Evolutionary conservation across 306 rosid genomes (phyloP).

Genomic region (Cicer pinnatifidum): DNA sequence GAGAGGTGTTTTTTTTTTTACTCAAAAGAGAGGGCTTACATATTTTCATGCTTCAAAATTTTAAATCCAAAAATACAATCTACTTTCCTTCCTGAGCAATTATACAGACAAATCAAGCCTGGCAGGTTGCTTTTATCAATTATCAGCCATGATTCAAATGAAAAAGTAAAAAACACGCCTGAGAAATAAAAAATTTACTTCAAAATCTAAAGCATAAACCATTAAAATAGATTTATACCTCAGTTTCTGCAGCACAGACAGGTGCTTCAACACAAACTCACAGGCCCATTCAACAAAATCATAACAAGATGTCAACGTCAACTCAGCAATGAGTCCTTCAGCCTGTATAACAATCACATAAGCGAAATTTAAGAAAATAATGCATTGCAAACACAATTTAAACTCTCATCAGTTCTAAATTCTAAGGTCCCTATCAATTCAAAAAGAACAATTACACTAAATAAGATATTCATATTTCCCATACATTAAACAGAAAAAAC

Average conservation of each 20-base stretch:
- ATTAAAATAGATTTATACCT: constrained; percentile 54
- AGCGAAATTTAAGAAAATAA: constrained; percentile 11
- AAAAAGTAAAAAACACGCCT: neutral
- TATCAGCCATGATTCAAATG: constrained; percentile 9
- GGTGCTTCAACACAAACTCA: constrained; percentile 76
- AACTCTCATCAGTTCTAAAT: neutral
- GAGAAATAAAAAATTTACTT: neutral
- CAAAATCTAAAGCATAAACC: constrained; percentile 28
- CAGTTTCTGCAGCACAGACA: constrained; percentile 72
- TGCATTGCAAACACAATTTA: neutral
- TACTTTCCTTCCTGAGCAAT: constrained; percentile 5
- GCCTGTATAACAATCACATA: constrained; percentile 67
- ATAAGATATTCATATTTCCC: constrained; percentile 20
- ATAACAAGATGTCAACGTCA: constrained; percentile 75
- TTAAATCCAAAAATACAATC: neutral
- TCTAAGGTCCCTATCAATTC: constrained; percentile 3
- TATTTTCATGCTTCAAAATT: constrained; percentile 15
- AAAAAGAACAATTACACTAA: neutral
- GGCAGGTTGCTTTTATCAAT: constrained; percentile 11
- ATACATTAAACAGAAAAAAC: constrained; percentile 22
- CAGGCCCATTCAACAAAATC: constrained; percentile 82
- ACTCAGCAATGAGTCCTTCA: constrained; percentile 82
- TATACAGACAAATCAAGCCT: constrained; percentile 17
- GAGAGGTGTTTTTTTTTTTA: too few species aligned
- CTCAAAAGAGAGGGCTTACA: neutral